Percentiles rank a stretch among this genome's conserved stretches.
These are phyloP conservation scores for Russula emetica DNA, from an alignment of 768 basidiomycete species.

Conservation along the genomic window DNA sequence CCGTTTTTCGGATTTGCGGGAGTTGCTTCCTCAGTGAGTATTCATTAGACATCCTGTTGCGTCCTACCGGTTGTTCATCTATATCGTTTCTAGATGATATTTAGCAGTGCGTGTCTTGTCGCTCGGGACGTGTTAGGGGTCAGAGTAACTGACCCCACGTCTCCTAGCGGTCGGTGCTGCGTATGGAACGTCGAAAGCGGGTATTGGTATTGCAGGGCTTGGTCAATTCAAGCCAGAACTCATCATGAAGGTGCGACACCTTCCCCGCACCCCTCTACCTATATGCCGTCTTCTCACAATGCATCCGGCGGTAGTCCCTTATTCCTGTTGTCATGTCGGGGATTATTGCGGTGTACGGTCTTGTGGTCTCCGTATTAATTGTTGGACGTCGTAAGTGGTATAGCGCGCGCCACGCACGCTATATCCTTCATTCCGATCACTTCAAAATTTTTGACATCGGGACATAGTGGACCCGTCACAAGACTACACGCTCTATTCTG, in stretches of 20 bases:
- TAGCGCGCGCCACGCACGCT: not conserved
- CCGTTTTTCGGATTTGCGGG: slow-evolving; percentile 98
- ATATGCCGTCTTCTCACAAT: not conserved
- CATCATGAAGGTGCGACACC: slow-evolving; percentile 83
- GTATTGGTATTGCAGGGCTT: slow-evolving; percentile 94
- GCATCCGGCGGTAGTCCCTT: slow-evolving; percentile 13
- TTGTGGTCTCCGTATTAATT: slow-evolving; percentile 98
- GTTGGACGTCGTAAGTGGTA: slow-evolving; percentile 69
- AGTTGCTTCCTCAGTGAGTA: slow-evolving; percentile 83
- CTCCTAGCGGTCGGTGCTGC: slow-evolving; percentile 84
- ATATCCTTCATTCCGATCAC: not conserved
- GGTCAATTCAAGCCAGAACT: slow-evolving; percentile 93
- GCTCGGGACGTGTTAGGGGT: not conserved
- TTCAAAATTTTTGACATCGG: slow-evolving; percentile 1
- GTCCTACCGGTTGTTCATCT: not conserved
- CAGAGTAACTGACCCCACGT: not conserved
- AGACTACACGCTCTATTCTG: slow-evolving; percentile 66
- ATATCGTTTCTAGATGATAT: slow-evolving; percentile 68
- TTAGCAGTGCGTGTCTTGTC: slow-evolving; percentile 78
- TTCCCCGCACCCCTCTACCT: not conserved
- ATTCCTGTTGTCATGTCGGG: slow-evolving; percentile 99
- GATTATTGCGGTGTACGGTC: slow-evolving; percentile 99
- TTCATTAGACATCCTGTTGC: too few species aligned
- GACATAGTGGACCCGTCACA: slow-evolving; percentile 25
- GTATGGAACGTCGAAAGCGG: slow-evolving; percentile 93